Evolutionary conservation across 306 rosid genomes (phyloP).

Genomic region (Casuarina equisetifolia): DNA sequence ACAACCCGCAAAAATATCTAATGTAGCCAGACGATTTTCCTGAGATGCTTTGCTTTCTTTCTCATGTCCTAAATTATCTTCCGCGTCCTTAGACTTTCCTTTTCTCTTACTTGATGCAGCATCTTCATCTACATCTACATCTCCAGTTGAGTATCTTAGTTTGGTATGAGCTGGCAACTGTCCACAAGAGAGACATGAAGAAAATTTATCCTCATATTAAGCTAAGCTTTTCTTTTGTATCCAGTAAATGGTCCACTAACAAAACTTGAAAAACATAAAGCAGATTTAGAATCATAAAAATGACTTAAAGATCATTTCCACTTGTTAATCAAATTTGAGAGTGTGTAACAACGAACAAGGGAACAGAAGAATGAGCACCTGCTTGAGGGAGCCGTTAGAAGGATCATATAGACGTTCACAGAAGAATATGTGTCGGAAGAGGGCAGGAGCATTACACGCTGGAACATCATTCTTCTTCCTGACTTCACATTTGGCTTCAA

Average conservation of each 20-base stretch:
- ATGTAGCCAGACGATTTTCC: constrained; percentile 62
- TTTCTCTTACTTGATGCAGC: constrained; percentile 77
- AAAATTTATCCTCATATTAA: constrained; percentile 15
- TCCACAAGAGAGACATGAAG: constrained; percentile 18
- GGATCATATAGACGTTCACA: constrained; percentile 57
- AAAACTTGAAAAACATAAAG: background rate
- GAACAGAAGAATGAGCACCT: constrained; percentile 29
- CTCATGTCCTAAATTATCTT: constrained; percentile 40
- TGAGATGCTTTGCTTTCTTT: constrained; percentile 33
- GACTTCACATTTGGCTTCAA: constrained; percentile 57
- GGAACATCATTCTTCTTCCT: constrained; percentile 46
- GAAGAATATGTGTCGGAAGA: constrained; percentile 50
- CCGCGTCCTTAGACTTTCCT: constrained; percentile 89
- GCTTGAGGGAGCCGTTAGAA: constrained; percentile 48
- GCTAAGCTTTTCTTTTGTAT: constrained; percentile 8
- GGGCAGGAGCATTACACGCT: constrained; percentile 27
- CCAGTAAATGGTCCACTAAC: constrained; percentile 11
- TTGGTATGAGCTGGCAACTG: constrained; percentile 76
- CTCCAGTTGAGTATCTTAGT: constrained; percentile 57
- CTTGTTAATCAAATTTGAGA: background rate
- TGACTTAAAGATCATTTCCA: background rate
- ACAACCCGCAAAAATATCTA: constrained; percentile 96
- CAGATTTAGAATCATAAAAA: background rate
- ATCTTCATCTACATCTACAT: constrained; percentile 30
- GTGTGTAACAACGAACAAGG: background rate